phyloP scores from a whole-genome alignment of 805 yeast genomes.

The Kurtzmaniella fragi region DNA sequence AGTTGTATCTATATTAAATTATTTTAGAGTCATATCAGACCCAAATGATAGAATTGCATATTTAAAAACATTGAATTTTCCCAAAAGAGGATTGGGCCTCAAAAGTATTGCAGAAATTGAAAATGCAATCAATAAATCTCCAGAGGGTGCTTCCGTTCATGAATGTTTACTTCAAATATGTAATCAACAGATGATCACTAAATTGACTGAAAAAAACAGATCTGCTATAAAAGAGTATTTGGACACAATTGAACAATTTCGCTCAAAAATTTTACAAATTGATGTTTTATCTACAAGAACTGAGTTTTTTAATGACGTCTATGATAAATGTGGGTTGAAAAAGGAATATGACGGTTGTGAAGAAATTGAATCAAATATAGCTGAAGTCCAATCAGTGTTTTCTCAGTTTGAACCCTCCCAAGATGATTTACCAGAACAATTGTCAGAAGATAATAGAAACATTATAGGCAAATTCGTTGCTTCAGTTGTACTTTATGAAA shows the following conservation, averaged over 20 bases:
- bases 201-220: constrained; percentile 10
- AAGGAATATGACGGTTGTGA: constrained; percentile 22
- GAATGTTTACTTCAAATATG: constrained; percentile 8
- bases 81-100: constrained; percentile 65
- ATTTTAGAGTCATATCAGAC: constrained; percentile 57
- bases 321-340: constrained; percentile 23
- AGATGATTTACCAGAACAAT: constrained; percentile 13
- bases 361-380: constrained; percentile 29
- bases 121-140: constrained; percentile 3
- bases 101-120: constrained; percentile 38
- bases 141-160: constrained; percentile 5
- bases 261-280: constrained; percentile 6
- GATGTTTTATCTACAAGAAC: constrained; percentile 3
- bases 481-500: constrained; percentile 32
- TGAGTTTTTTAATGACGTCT: constrained; percentile 19
- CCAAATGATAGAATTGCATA: constrained; percentile 58
- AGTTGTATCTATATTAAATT: constrained; percentile 56
- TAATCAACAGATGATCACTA: constrained; percentile 2
- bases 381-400: constrained; percentile 36
- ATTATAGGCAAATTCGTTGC: constrained; percentile 21
- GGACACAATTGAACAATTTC: constrained; percentile 17
- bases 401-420: constrained; percentile 28
- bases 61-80: constrained; percentile 51
- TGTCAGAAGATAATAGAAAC: constrained; percentile 12
- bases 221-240: constrained; percentile 20